Percentiles rank a stretch among this genome's conserved stretches.
phyloP scores from a whole-genome alignment of 805 yeast genomes.

The Tetrapisispora arboricola region DNA sequence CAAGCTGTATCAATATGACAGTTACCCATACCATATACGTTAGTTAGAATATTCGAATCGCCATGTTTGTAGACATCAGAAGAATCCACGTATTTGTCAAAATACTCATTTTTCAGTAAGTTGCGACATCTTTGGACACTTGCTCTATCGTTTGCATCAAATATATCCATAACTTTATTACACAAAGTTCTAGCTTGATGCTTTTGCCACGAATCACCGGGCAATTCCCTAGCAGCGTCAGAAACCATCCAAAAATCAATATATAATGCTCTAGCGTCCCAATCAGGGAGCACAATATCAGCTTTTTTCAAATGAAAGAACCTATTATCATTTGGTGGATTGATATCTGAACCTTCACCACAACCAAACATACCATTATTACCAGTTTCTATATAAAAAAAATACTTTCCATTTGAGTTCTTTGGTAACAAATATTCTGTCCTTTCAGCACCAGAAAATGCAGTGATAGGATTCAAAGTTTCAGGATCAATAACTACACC shows the following conservation, averaged over 20 bases:
- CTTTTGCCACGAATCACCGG: constrained; percentile 68
- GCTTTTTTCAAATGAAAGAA: constrained; percentile 59
- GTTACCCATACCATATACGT: constrained; percentile 82
- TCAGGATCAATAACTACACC: constrained; percentile 62
- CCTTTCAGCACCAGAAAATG: constrained; percentile 79
- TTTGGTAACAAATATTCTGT: constrained; percentile 60
- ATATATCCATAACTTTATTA: constrained; percentile 71
- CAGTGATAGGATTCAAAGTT: constrained; percentile 62
- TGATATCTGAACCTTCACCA: constrained; percentile 48
- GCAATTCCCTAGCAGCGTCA: constrained; percentile 84
- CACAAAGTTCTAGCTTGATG: constrained; percentile 73
- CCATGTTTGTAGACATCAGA: constrained; percentile 49
- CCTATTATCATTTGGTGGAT: constrained; percentile 63
- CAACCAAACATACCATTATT: constrained; percentile 93
- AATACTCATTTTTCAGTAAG: constrained; percentile 44
- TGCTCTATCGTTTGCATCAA: constrained; percentile 57
- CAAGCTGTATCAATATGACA: constrained; percentile 98
- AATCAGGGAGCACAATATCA: constrained; percentile 72
- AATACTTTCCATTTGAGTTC: constrained; percentile 40
- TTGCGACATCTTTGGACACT: constrained; percentile 55
- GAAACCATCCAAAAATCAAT: constrained; percentile 82
- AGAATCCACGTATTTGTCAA: constrained; percentile 59
- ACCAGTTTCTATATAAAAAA: constrained; percentile 76
- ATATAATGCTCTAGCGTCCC: constrained; percentile 65
- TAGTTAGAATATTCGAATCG: constrained; percentile 30